Percentiles rank a stretch among this genome's conserved stretches.
phyloP scores from a whole-genome alignment of 1,284 basidiomycete species.

The Ceratobasidium sp. region DNA sequence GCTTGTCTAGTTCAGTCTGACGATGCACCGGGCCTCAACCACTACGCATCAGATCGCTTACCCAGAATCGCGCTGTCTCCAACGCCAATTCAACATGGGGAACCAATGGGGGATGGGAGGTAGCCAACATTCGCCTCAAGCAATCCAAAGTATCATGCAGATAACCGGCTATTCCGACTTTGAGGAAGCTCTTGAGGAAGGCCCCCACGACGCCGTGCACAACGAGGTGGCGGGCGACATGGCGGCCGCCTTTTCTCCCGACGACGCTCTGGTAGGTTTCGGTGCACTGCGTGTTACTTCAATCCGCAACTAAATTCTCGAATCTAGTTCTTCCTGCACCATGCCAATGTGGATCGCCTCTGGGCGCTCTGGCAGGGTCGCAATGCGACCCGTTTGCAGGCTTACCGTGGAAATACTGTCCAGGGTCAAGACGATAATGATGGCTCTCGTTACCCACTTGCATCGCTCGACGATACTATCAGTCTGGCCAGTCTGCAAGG shows the following conservation, averaged over 20 bases:
- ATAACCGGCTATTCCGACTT: slow-evolving; percentile 15
- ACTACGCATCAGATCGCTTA: slow-evolving; percentile 3
- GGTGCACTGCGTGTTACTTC: not conserved
- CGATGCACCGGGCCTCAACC: not conserved
- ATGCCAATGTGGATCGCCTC: slow-evolving; percentile 46
- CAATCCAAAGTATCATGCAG: slow-evolving; percentile 9
- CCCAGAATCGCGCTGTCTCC: slow-evolving; percentile 24
- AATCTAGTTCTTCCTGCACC: slow-evolving; percentile 43
- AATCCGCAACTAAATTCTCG: not conserved
- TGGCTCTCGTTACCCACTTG: slow-evolving; percentile 4
- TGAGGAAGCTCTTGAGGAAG: slow-evolving; percentile 20
- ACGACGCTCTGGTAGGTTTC: slow-evolving; percentile 24
- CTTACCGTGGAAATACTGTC: slow-evolving; percentile 35
- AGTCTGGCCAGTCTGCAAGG: slow-evolving; percentile 20
- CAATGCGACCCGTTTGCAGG: slow-evolving; percentile 1
- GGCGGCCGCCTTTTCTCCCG: slow-evolving; percentile 33
- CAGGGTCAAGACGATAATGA: slow-evolving; percentile 32
- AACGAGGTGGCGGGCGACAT: slow-evolving; percentile 38
- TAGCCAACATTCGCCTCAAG: slow-evolving; percentile 8
- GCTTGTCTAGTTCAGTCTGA: not conserved
- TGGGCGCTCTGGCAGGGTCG: slow-evolving; percentile 47
- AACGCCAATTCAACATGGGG: slow-evolving; percentile 29
- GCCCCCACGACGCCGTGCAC: slow-evolving; percentile 38
- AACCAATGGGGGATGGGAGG: not conserved
- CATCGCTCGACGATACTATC: slow-evolving; percentile 30